phyloP scores from a whole-genome alignment of 106 monocot genomes.

The Platanthera zijinensis region DNA sequence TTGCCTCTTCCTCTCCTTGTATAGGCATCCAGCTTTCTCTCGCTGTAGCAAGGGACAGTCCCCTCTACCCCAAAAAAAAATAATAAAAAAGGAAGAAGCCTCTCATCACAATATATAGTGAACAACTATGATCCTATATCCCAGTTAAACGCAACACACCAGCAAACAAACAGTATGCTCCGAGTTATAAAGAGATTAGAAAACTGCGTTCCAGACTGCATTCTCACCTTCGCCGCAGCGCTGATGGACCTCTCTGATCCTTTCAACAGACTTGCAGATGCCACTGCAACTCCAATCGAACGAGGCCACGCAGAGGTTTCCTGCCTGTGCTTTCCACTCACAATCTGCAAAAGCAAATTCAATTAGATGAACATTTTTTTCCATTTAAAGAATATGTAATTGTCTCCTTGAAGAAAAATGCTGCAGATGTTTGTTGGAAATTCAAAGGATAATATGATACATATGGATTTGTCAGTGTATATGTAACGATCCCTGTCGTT shows the following conservation, averaged over 20 bases:
- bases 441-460: too few species aligned
- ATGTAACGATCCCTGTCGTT: too few species aligned
- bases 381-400: not conserved
- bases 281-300: slow-evolving; percentile 73
- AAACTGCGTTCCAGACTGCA: slow-evolving; percentile 37
- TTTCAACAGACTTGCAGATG: slow-evolving; percentile 51
- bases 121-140: not conserved
- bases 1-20: slow-evolving; percentile 2
- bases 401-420: not conserved
- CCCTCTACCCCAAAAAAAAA: not conserved
- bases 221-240: slow-evolving; percentile 46
- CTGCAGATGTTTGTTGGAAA: not conserved
- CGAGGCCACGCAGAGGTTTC: slow-evolving; percentile 60
- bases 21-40: not conserved
- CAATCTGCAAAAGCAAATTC: slow-evolving; percentile 27
- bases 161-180: too few species aligned
- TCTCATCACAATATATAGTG: not conserved
- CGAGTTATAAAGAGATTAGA: slow-evolving; percentile 13
- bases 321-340: slow-evolving; percentile 67
- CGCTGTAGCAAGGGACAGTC: not conserved
- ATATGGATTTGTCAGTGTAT: too few species aligned
- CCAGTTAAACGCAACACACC: not conserved
- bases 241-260: slow-evolving; percentile 46
- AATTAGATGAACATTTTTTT: not conserved
- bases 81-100: too few species aligned